Percentiles rank a stretch among this genome's conserved stretches.
These are phyloP conservation scores for Artemisia annua DNA, from an alignment of 129 eudicot species.

Conservation along the genomic window DNA sequence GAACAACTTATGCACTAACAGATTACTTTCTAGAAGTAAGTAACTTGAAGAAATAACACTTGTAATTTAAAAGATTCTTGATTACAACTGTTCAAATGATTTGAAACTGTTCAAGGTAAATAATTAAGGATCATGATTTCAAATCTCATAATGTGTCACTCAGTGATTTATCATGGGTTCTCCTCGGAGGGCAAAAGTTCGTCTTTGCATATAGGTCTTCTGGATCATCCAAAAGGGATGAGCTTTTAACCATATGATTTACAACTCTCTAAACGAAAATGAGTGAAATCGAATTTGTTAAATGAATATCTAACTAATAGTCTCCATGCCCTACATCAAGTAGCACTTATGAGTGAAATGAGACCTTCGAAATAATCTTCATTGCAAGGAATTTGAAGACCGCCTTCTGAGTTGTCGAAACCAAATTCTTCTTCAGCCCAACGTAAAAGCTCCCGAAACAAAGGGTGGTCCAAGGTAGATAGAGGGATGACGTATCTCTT, in stretches of 20 bases:
- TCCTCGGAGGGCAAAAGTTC: constrained; percentile 10
- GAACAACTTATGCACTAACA: neutral
- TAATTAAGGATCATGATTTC: constrained; percentile 16
- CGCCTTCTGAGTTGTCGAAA: constrained; percentile 52
- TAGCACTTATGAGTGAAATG: constrained; percentile 38
- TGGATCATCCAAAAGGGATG: constrained; percentile 14
- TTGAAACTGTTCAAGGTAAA: constrained; percentile 1
- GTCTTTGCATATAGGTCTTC: constrained; percentile 23
- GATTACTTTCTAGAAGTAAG: neutral
- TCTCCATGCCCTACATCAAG: constrained; percentile 23
- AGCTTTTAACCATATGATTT: constrained; percentile 12
- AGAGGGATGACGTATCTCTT: constrained; percentile 50
- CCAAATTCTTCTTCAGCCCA: constrained; percentile 68
- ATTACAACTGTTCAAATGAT: constrained; percentile 22
- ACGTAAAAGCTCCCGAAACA: constrained; percentile 51
- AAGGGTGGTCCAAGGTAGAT: constrained; percentile 54
- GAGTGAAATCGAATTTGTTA: constrained; percentile 15
- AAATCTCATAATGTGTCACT: constrained; percentile 2
- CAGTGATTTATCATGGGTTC: constrained; percentile 13
- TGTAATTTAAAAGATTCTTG: constrained; percentile 10
- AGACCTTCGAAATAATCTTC: constrained; percentile 57
- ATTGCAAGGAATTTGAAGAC: constrained; percentile 51
- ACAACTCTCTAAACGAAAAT: constrained; percentile 17
- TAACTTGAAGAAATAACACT: constrained; percentile 21
- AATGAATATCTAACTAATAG: constrained; percentile 19